Base-by-base conservation (phyloP, 1,284 basidiomycete species). In the Microbotryum saponariae region DNA sequence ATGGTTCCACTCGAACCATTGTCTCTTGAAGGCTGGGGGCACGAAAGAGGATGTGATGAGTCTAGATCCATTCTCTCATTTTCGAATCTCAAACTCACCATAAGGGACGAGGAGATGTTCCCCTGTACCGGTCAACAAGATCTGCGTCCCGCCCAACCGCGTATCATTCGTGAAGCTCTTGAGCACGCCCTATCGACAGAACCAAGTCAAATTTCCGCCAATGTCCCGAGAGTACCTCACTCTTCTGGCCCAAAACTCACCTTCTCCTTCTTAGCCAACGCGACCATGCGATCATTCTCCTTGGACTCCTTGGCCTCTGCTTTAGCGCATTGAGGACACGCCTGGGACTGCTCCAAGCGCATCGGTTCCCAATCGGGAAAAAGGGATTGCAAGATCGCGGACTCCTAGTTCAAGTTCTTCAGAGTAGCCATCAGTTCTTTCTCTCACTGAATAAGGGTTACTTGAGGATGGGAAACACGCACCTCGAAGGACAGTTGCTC, bases 261-360 rank as follows among this genome's bases (percentile, higher is more conserved):
- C 82, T 87, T 89, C 75, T 89, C 87, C 29, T 84, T 82, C 70
- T 86, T 85, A 14, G 83, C 84, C 59, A 78, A 79, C 72, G 78
- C 82, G 54, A 83, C 82, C 82, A 46, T 79, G 78, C 69, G 33
- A 1, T 21, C 4, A 3, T 56, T 21, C 10, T 81, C 83, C 64
- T 81, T 82, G 70, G 82, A 82, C 67, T 79, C 82, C 57, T 82
- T 79, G n/a, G 82, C 74, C 23, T 76, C 73, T 1, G 78, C 79
- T 61, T 83, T 42, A 6, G 37, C 80, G 68, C 88, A 89, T 10
- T 83, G 37, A 12, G 37, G 37, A 42, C 37, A 42, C 12, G 37
- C 69, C 4, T 79, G 71, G 67, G 87, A 90, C 12, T 54, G 31
- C 2, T 50, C 47, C 4, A 31, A 25, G 0, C 59, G 45, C 20